Conservation (phyloP, 164 flowering plant genomes). For the Aristolochia californica region DNA sequence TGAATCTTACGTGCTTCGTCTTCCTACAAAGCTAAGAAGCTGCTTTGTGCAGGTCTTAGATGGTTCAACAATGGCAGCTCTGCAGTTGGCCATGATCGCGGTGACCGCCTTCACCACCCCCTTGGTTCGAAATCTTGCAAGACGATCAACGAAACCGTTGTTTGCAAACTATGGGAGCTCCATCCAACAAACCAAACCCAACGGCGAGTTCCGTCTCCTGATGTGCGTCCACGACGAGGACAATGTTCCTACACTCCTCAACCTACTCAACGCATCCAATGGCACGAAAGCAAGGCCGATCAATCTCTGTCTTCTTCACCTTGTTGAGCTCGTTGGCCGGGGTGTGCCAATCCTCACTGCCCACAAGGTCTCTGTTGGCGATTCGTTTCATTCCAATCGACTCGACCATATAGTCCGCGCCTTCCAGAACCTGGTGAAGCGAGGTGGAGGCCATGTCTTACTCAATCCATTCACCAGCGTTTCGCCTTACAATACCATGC, state of each 20-base stretch:
- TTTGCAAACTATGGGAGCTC: slow-evolving; percentile 33
- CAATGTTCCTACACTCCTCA: slow-evolving; percentile 19
- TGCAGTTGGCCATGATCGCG: slow-evolving; percentile 10
- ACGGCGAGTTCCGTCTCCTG: slow-evolving; percentile 28
- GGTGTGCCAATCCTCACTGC: slow-evolving; percentile 45
- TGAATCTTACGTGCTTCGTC: slow-evolving; percentile 6
- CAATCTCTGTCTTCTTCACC: slow-evolving; percentile 13
- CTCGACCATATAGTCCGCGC: slow-evolving; percentile 30
- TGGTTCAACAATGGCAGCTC: neutral
- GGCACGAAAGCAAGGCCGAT: slow-evolving; percentile 24
- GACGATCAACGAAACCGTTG: slow-evolving; percentile 14
- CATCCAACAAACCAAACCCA: slow-evolving; percentile 13
- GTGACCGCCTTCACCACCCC: slow-evolving; percentile 26
- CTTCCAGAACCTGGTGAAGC: slow-evolving; percentile 22
- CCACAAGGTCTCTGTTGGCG: slow-evolving; percentile 16
- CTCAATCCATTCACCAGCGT: slow-evolving; percentile 31
- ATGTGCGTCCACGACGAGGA: slow-evolving; percentile 30
- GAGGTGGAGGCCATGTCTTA: slow-evolving; percentile 13
- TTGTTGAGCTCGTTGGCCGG: slow-evolving; percentile 35
- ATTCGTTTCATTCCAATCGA: neutral
- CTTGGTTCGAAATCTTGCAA: too few relatives aligned
- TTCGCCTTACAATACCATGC: slow-evolving; percentile 39
- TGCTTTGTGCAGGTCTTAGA: neutral
- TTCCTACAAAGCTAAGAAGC: neutral
- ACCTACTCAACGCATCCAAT: slow-evolving; percentile 27